These are phyloP conservation scores for Trametes cubensis DNA, from an alignment of 768 basidiomycete species.

Conservation along the genomic window DNA sequence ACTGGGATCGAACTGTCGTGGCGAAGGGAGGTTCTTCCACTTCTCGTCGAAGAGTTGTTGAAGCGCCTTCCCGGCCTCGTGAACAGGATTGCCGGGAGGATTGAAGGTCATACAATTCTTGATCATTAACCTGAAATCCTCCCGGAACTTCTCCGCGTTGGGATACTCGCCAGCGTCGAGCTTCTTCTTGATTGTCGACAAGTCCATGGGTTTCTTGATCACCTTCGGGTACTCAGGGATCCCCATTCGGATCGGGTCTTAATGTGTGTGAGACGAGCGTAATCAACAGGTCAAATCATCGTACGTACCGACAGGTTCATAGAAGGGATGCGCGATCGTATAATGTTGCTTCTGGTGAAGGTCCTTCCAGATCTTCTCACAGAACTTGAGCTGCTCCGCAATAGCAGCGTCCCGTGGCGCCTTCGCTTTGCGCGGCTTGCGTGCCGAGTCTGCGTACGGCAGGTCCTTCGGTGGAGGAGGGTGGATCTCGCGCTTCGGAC, in stretches of 20 bases:
- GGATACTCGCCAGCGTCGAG: constrained; percentile 77
- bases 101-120: constrained; percentile 94
- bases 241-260: constrained; percentile 79
- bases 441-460: constrained; percentile 76
- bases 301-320: constrained; percentile 88
- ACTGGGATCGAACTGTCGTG: constrained; percentile 44
- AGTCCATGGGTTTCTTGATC: constrained; percentile 95
- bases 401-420: constrained; percentile 64
- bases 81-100: constrained; percentile 83
- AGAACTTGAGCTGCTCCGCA: constrained; percentile 84
- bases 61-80: constrained; percentile 83
- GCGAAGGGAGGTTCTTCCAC: constrained; percentile 76
- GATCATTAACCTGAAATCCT: constrained; percentile 94
- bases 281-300: constrained; percentile 1
- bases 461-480: constrained; percentile 93
- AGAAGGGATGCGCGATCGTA: constrained; percentile 77
- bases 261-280: background rate
- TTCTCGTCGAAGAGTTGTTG: constrained; percentile 90
- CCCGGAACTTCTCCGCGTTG: constrained; percentile 78
- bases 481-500: constrained; percentile 98
- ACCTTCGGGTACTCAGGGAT: constrained; percentile 86
- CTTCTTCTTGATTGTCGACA: constrained; percentile 86
- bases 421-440: constrained; percentile 67
- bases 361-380: constrained; percentile 72
- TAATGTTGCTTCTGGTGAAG: constrained; percentile 80